Evolutionary conservation across 2,329 filamentous ascomycete species (phyloP), one percentile per base, ranked within the genome.

Genomic region (Escovopsis sp.): DNA sequence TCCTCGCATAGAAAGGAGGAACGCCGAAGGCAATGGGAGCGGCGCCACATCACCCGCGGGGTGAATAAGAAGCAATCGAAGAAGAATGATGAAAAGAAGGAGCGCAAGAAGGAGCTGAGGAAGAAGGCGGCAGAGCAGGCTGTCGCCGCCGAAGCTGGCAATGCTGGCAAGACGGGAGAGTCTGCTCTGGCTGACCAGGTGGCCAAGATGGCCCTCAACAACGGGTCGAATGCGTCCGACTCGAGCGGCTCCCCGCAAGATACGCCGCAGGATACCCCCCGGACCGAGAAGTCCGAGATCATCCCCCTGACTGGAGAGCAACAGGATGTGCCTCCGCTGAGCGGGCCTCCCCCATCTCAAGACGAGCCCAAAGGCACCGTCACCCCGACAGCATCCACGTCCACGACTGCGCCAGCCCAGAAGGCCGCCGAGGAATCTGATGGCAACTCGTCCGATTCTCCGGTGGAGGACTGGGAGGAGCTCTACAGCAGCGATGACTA

Each of bases 401-500:
- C 30, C 32, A 23, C 34, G 33, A 19, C n/a, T 12, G 38, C 38
- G n/a, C 12, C n/a, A 48, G 42, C 42, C 45, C 3, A 28, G 48
- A 28, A 59, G 53, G 39, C 46, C 36, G 3, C 52, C 35, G 57
- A 55, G 39, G 64, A 65, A 45, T 63, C 66, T 1, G 71, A 69
- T 6, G 67, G 67, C 32, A 69, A 77, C 43, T 75, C 73, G 0
- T 77, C 73, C 0, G 75, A 77, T 37, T 75, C 72, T 6, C 75
- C 75, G 0, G 64, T 78, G 2, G 66, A 69, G 33, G 74, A 78
- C 46, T 77, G 69, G 65, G 73, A 78, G 49, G 65, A 69, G 48
- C 62, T 76, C 26, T 77, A 76, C 55, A 73, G 69, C 45, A 69
- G 66, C 40, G 74, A 78, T 48, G 73, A 79, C 50, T 68, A 73